Evolutionary conservation across 441 rosid genomes (phyloP).

Genomic region (Euphorbia schlechtendalii): DNA sequence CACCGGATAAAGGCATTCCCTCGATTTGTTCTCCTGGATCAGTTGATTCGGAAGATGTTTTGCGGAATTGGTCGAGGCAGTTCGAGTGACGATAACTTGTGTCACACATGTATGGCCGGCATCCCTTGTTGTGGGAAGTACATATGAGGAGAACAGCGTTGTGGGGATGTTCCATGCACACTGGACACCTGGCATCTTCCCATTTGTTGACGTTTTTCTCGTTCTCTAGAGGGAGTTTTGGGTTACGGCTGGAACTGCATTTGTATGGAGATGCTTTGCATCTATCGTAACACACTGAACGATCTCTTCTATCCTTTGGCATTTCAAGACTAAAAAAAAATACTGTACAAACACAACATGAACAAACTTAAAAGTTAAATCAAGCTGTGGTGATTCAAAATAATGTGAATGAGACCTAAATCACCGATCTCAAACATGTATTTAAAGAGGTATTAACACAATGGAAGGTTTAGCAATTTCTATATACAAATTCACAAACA

Average conservation of each 20-base stretch:
- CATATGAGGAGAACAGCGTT: constrained; percentile 71
- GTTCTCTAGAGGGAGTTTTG: too few relatives aligned
- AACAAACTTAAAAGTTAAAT: background rate
- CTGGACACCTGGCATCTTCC: constrained; percentile 77
- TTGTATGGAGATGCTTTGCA: constrained; percentile 44
- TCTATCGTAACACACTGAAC: constrained; percentile 51
- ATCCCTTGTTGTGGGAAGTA: constrained; percentile 68
- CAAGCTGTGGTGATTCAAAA: background rate
- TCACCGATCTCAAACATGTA: background rate
- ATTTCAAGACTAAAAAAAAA: constrained; percentile 28
- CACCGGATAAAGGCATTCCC: constrained; percentile 28
- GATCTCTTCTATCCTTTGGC: constrained; percentile 72
- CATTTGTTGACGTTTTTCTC: constrained; percentile 52
- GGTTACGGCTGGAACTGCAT: constrained; percentile 38
- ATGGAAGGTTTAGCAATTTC: too few relatives aligned
- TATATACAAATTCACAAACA: background rate
- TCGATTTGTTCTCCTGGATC: constrained; percentile 28
- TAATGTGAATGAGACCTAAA: background rate
- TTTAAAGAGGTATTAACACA: too few relatives aligned
- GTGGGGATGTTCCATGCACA: constrained; percentile 86
- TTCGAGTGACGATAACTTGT: constrained; percentile 81
- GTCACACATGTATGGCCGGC: constrained; percentile 78
- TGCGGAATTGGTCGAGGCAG: constrained; percentile 71
- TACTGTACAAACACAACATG: background rate
- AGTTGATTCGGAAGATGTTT: constrained; percentile 45